phyloP scores from a whole-genome alignment of 1,139 yeast genomes.

The Taphrina pruni region DNA sequence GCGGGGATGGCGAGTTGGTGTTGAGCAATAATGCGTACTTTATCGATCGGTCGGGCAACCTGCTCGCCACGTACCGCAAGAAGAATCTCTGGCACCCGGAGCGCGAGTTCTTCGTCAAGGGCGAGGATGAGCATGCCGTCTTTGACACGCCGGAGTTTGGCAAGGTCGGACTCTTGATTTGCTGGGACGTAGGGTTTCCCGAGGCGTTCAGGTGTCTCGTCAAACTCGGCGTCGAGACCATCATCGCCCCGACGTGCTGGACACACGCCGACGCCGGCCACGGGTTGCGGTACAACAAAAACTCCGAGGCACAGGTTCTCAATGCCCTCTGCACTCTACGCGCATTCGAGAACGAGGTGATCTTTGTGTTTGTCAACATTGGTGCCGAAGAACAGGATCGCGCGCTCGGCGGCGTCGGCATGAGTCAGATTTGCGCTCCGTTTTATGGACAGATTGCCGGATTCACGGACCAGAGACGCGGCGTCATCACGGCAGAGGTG shows the following conservation, averaged over 20 bases:
- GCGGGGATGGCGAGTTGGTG: conserved; percentile 16
- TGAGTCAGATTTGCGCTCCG: conserved; percentile 37
- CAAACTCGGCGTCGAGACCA: conserved; percentile 44
- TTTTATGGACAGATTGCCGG: conserved; percentile 36
- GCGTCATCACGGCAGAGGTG: conserved; percentile 43
- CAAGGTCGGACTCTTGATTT: conserved; percentile 45
- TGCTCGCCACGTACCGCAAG: conserved; percentile 45
- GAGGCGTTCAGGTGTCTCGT: conserved; percentile 46
- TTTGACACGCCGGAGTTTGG: conserved; percentile 47
- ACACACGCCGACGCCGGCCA: conserved; percentile 43
- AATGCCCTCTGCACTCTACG: conserved; percentile 44
- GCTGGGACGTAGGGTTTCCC: conserved; percentile 47
- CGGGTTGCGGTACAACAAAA: conserved; percentile 42
- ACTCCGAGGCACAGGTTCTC: conserved; percentile 44
- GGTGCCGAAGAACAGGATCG: conserved; percentile 41
- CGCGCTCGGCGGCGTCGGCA: conserved; percentile 34
- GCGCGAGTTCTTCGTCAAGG: conserved; percentile 44
- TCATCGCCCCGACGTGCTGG: conserved; percentile 47
- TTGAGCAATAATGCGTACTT: conserved; percentile 45
- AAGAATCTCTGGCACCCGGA: conserved; percentile 47
- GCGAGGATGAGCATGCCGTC: conserved; percentile 43
- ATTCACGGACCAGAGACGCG: conserved; percentile 31
- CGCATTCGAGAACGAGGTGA: conserved; percentile 46
- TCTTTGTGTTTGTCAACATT: conserved; percentile 45
- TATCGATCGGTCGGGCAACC: conserved; percentile 45